Conservation (phyloP, 1,284 basidiomycete genomes). For the Ceratorhiza oryzae-sativae region DNA sequence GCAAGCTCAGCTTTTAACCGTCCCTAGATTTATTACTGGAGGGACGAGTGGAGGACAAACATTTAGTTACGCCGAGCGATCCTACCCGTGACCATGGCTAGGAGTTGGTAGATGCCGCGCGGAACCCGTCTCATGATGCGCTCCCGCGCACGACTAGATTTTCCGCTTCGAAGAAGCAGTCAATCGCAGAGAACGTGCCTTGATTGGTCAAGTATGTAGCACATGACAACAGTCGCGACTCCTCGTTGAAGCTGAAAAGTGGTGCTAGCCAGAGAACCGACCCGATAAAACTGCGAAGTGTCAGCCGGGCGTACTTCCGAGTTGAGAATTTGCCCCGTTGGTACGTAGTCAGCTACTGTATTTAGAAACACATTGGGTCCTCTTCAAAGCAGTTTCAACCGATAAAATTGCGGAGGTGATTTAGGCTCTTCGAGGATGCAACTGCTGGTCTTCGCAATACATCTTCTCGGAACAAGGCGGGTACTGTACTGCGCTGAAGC, state of each 20-base stretch:
- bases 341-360: not conserved
- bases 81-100: conserved; percentile 16
- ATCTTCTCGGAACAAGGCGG: conserved; percentile 18
- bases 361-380: not conserved
- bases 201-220: not conserved
- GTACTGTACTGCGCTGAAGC: not conserved
- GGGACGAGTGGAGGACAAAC: not conserved
- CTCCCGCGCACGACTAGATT: not conserved
- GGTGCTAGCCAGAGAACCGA: not conserved
- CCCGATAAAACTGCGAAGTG: conserved; percentile 37
- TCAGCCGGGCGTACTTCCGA: not conserved
- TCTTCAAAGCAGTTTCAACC: not conserved
- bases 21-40: not conserved
- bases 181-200: conserved; percentile 7
- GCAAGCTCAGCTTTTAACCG: conserved; percentile 17
- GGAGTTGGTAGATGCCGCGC: not conserved
- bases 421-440: not conserved
- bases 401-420: not conserved
- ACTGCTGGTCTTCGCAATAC: conserved; percentile 1
- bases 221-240: conserved; percentile 26
- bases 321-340: conserved; percentile 10
- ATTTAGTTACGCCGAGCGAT: conserved; percentile 25
- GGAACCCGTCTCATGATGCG: not conserved
- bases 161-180: conserved; percentile 2
- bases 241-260: not conserved